A percentile compares a stretch with the other conserved stretches of the same genome.
Evolutionary conservation across 1,284 basidiomycete species (phyloP).

Genomic region (Earliella scabrosa): DNA sequence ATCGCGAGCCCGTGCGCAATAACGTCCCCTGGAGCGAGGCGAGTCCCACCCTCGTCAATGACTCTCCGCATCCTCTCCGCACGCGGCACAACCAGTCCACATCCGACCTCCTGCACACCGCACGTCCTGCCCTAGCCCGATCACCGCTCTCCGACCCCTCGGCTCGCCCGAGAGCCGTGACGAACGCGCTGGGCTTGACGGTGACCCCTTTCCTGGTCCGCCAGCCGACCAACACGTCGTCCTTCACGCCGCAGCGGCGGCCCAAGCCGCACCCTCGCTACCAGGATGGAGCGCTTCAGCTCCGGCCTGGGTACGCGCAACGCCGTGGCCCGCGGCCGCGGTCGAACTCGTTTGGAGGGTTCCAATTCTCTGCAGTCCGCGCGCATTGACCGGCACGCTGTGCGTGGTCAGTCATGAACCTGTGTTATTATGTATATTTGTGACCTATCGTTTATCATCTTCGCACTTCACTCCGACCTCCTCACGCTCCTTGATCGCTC

Average conservation of each 20-base stretch:
- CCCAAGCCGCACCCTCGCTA: background rate
- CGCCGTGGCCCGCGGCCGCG: slow-evolving; percentile 7
- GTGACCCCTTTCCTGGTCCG: slow-evolving; percentile 3
- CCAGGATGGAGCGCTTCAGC: background rate
- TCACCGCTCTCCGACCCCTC: background rate
- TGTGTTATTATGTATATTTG: background rate
- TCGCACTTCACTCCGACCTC: background rate
- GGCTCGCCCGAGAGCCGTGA: background rate
- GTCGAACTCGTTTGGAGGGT: slow-evolving; percentile 13
- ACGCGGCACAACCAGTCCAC: background rate
- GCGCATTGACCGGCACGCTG: background rate
- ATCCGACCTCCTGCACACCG: background rate
- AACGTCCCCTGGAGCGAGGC: background rate
- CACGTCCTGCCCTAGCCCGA: background rate
- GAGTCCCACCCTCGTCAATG: background rate
- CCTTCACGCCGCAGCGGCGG: background rate
- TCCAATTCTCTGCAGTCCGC: background rate
- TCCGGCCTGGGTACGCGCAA: background rate
- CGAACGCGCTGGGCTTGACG: background rate
- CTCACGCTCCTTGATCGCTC: no score
- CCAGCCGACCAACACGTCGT: background rate
- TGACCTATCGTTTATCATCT: background rate
- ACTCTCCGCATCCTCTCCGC: background rate
- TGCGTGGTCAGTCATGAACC: background rate
- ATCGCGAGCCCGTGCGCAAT: background rate